phyloP scores from a whole-genome alignment of 345 rosid species.

The Eucalyptus pumila region DNA sequence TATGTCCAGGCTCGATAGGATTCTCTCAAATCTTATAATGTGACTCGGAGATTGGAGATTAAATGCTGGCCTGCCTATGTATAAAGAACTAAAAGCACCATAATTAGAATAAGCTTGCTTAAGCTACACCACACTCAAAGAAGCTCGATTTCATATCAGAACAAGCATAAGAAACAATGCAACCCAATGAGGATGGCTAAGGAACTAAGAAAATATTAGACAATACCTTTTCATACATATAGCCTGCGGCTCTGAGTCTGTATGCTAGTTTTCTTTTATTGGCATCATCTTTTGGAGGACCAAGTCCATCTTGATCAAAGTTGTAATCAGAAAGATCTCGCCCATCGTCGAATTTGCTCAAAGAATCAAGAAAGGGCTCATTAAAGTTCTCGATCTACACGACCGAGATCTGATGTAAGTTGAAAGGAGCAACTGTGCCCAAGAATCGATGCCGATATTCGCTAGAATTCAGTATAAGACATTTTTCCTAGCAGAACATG shows the following conservation, averaged over 20 bases:
- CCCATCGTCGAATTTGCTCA: constrained; percentile 59
- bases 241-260: constrained; percentile 47
- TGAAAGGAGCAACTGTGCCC: background rate
- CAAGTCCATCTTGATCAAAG: constrained; percentile 49
- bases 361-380: constrained; percentile 54
- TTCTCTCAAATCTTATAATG: background rate
- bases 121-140: background rate
- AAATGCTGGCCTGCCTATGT: background rate
- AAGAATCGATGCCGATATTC: background rate
- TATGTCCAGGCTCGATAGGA: background rate
- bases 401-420: background rate
- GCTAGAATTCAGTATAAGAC: background rate
- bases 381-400: constrained; percentile 75
- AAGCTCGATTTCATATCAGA: background rate
- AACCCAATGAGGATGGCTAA: background rate
- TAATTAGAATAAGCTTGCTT: background rate
- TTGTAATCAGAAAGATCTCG: constrained; percentile 56
- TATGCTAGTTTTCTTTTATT: constrained; percentile 68
- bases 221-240: constrained; percentile 53
- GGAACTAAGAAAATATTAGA: background rate
- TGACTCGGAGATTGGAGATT: background rate
- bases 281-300: constrained; percentile 39
- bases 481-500: background rate
- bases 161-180: background rate
- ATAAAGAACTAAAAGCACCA: background rate